Evolutionary conservation across 2,329 filamentous ascomycete species (phyloP).

Genomic region (Verticillium zaregamsianum): DNA sequence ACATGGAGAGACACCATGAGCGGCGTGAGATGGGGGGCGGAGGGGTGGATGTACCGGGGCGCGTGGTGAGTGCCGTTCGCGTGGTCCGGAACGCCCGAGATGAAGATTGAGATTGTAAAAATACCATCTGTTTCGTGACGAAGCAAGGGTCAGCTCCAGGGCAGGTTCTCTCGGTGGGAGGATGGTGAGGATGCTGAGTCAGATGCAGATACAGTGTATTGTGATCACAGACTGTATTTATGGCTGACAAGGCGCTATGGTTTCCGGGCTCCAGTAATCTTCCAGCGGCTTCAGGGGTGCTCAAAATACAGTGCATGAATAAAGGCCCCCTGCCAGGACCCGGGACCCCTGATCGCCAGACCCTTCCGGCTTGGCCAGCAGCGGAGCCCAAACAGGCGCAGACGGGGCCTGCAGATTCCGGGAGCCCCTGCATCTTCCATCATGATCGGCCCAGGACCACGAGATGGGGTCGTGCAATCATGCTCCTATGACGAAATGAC

Average conservation of each 20-base stretch:
- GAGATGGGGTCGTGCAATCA: background rate
- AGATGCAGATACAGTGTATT: background rate
- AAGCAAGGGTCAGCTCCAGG: background rate
- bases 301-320: background rate
- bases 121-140: background rate
- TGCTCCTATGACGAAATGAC: background rate
- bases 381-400: background rate
- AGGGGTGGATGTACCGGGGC: background rate
- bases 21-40: background rate
- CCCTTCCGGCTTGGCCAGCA: background rate
- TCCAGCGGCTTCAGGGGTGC: background rate
- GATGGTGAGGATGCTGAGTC: background rate
- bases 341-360: background rate
- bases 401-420: background rate
- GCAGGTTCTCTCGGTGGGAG: background rate
- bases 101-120: background rate
- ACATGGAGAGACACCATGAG: conserved; percentile 13
- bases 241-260: background rate
- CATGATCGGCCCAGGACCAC: background rate
- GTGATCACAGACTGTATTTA: background rate
- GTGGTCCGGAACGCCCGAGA: conserved; percentile 6
- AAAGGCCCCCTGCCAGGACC: background rate
- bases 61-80: background rate
- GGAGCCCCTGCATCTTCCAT: background rate
- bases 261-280: background rate